Conservation (phyloP, 257 asterid species). For the Capsicum chinense region DNA sequence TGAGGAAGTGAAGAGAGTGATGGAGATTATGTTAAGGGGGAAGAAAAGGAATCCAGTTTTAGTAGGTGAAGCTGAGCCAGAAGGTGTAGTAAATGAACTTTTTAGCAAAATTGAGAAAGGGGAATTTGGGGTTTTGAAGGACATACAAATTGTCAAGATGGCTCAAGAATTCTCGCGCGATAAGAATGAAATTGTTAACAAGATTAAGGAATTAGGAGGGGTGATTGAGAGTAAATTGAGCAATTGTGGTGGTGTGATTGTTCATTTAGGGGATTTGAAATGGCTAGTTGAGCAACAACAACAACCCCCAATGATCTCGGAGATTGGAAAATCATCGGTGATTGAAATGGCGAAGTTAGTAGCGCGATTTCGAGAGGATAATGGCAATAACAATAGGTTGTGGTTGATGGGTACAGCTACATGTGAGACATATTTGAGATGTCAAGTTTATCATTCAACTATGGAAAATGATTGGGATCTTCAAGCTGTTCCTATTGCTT, state of each 20-base stretch:
- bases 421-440: constrained; percentile 91
- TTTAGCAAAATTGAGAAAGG: constrained; percentile 56
- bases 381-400: constrained; percentile 37
- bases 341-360: constrained; percentile 65
- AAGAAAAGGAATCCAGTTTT: constrained; percentile 81
- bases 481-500: constrained; percentile 85
- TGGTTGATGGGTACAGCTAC: constrained; percentile 98
- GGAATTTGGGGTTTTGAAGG: constrained; percentile 54
- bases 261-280: constrained; percentile 91
- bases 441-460: constrained; percentile 92
- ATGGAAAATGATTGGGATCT: constrained; percentile 98
- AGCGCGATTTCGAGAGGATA: constrained; percentile 45
- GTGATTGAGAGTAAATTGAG: constrained; percentile 55
- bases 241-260: constrained; percentile 58
- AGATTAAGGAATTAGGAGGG: constrained; percentile 62
- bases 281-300: constrained; percentile 86
- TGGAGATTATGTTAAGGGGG: constrained; percentile 67
- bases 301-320: constrained; percentile 65
- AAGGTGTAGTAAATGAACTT: constrained; percentile 68
- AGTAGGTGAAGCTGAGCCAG: constrained; percentile 82
- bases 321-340: constrained; percentile 61
- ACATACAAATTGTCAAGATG: constrained; percentile 56
- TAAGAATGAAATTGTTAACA: constrained; percentile 46
- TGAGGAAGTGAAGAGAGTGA: constrained; percentile 65
- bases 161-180: constrained; percentile 51